Percentiles rank a stretch among this genome's conserved stretches.
Evolutionary conservation across 1,284 basidiomycete genomes (phyloP).

Genomic region (Irpex rosettiformis): DNA sequence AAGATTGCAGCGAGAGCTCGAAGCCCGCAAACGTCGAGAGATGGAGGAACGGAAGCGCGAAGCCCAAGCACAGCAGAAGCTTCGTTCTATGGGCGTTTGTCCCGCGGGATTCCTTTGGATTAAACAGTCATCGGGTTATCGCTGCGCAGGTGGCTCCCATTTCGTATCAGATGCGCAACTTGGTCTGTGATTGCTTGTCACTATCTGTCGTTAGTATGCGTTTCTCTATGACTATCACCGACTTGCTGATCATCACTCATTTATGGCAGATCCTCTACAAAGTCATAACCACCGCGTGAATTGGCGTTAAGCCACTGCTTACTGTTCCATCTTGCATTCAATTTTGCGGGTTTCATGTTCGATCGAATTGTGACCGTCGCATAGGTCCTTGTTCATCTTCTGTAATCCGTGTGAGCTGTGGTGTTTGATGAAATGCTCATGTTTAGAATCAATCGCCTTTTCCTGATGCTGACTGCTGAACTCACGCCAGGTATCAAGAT

Average conservation of each 20-base stretch:
- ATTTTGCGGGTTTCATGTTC: too few relatives aligned
- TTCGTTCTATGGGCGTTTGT: conserved; percentile 52
- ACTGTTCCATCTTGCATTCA: too few relatives aligned
- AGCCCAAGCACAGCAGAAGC: conserved; percentile 36
- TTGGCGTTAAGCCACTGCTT: too few relatives aligned
- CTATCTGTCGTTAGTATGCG: not conserved
- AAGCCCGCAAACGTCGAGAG: conserved; percentile 34
- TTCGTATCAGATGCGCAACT: conserved; percentile 35
- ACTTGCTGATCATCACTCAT: not conserved
- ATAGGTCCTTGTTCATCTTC: not conserved
- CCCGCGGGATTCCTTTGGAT: conserved; percentile 51
- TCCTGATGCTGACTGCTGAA: too few relatives aligned
- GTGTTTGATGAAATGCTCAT: not conserved
- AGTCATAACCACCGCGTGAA: too few relatives aligned
- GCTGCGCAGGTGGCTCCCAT: conserved; percentile 54
- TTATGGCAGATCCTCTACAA: too few relatives aligned
- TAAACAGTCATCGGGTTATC: conserved; percentile 41
- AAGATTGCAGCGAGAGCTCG: conserved; percentile 29
- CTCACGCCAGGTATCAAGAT: too few relatives aligned
- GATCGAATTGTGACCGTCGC: too few relatives aligned
- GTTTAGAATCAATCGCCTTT: too few relatives aligned
- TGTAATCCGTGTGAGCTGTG: not conserved
- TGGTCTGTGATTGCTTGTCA: conserved; percentile 21
- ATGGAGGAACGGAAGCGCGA: conserved; percentile 28
- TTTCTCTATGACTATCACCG: not conserved